A percentile compares a stretch with the other conserved stretches of the same genome.
Evolutionary conservation across 2,329 filamentous ascomycete species (phyloP).

Genomic region (Fusarium sp.): DNA sequence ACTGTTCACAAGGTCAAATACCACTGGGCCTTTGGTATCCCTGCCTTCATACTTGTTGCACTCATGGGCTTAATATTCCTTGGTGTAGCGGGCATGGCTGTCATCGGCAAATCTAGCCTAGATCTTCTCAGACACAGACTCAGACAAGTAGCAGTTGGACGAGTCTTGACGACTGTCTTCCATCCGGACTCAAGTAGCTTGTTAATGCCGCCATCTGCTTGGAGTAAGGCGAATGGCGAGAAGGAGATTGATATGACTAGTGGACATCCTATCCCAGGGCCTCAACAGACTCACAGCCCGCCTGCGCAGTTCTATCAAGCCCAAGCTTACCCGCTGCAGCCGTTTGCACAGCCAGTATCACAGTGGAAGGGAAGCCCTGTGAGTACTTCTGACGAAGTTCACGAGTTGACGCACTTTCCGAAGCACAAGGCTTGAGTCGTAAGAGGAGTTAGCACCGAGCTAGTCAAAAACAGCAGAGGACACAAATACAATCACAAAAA

Average conservation of each 20-base stretch:
- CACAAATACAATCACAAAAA: too few relatives aligned
- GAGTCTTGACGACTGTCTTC: constrained; percentile 30
- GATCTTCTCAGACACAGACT: constrained; percentile 19
- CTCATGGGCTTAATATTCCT: not conserved
- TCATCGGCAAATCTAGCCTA: constrained; percentile 9
- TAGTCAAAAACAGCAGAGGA: too few relatives aligned
- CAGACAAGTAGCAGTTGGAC: constrained; percentile 32
- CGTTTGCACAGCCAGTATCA: not conserved
- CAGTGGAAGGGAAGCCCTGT: not conserved
- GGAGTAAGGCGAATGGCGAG: constrained; percentile 24
- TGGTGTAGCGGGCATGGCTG: not conserved
- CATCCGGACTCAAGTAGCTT: constrained; percentile 27
- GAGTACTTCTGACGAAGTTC: not conserved
- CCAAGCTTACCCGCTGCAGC: not conserved
- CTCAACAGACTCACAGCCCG: not conserved
- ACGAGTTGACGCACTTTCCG: not conserved
- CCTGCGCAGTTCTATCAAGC: not conserved
- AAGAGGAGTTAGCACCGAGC: too few relatives aligned
- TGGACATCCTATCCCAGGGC: not conserved
- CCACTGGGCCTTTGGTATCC: constrained; percentile 34
- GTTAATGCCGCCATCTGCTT: constrained; percentile 18
- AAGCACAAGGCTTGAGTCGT: not conserved
- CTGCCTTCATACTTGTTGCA: constrained; percentile 28
- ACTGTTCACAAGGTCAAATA: constrained; percentile 36
- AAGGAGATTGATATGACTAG: constrained; percentile 19